These are phyloP conservation scores for Cryptococcus depauperatus DNA, from an alignment of 1,284 basidiomycete genomes.

Conservation along the genomic window DNA sequence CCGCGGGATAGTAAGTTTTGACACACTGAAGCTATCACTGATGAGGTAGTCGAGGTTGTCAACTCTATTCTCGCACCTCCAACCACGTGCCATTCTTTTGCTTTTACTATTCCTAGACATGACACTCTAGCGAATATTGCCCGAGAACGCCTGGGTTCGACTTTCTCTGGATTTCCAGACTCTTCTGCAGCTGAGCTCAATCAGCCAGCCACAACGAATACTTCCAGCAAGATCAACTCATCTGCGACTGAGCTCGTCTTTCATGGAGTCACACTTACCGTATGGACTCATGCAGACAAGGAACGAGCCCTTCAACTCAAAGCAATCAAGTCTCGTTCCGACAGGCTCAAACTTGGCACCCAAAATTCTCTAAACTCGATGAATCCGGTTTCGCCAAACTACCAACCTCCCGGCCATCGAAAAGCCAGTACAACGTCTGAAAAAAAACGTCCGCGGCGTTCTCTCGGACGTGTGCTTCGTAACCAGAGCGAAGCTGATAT, in stretches of 20 bases:
- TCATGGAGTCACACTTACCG: slow-evolving; percentile 81
- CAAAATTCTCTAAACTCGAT: slow-evolving; percentile 11
- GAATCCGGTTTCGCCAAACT: neutral
- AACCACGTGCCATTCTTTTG: slow-evolving; percentile 86
- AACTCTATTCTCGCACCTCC: slow-evolving; percentile 83
- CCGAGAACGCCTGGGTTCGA: slow-evolving; percentile 17
- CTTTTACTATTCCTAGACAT: slow-evolving; percentile 52
- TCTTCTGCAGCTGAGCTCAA: slow-evolving; percentile 45
- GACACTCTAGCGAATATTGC: slow-evolving; percentile 29
- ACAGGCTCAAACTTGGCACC: slow-evolving; percentile 7
- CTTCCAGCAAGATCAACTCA: slow-evolving; percentile 8
- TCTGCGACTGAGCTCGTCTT: slow-evolving; percentile 53
- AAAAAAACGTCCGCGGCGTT: neutral
- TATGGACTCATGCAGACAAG: slow-evolving; percentile 87
- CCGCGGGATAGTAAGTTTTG: slow-evolving; percentile 27
- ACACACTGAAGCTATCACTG: neutral
- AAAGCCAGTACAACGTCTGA: slow-evolving; percentile 1
- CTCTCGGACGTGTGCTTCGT: slow-evolving; percentile 5
- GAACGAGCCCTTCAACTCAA: slow-evolving; percentile 54
- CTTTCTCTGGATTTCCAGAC: slow-evolving; percentile 11
- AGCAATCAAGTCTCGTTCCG: slow-evolving; percentile 23
- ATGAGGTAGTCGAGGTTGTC: slow-evolving; percentile 72
- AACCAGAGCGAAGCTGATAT: slow-evolving; percentile 7
- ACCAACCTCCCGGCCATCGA: neutral
- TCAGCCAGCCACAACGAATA: slow-evolving; percentile 34